Evolutionary conservation across 78 protist genomes (phyloP).

Genomic region (Dictyostelium intermedium): DNA sequence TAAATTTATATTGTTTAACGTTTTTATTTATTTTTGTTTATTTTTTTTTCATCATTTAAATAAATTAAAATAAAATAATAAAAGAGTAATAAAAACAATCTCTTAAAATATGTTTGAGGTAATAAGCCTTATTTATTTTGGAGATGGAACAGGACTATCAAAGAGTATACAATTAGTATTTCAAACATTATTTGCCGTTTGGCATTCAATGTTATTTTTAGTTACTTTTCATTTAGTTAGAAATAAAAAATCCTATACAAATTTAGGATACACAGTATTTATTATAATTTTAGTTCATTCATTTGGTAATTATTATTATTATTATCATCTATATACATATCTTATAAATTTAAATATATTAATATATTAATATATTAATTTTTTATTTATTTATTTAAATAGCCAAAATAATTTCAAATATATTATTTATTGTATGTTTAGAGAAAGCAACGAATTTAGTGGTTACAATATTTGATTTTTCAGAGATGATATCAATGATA

Average conservation of each 20-base stretch:
- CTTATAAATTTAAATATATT: neutral
- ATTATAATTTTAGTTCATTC: conserved; percentile 22
- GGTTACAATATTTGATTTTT: conserved; percentile 22
- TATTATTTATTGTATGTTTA: conserved; percentile 18
- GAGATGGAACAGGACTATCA: conserved; percentile 43
- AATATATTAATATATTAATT: neutral
- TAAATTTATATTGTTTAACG: no score
- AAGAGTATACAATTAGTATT: conserved; percentile 2
- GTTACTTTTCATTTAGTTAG: neutral
- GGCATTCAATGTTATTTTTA: conserved; percentile 31
- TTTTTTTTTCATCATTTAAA: no score
- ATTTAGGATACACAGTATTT: conserved; percentile 21
- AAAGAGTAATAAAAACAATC: neutral
- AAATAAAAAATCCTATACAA: neutral
- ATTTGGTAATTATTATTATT: conserved; percentile 4
- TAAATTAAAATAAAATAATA: neutral
- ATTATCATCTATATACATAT: no score
- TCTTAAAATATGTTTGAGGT: conserved; percentile 17
- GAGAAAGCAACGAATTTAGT: neutral
- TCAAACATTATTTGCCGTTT: neutral
- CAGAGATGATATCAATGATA: conserved; percentile 25
- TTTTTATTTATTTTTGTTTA: neutral
- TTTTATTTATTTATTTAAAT: neutral
- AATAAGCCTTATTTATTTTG: conserved; percentile 59
- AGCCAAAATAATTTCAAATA: conserved; percentile 65